Evolutionary conservation across 352 stramenopile genomes (phyloP).

Genomic region (Globisporangium sylvaticum): DNA sequence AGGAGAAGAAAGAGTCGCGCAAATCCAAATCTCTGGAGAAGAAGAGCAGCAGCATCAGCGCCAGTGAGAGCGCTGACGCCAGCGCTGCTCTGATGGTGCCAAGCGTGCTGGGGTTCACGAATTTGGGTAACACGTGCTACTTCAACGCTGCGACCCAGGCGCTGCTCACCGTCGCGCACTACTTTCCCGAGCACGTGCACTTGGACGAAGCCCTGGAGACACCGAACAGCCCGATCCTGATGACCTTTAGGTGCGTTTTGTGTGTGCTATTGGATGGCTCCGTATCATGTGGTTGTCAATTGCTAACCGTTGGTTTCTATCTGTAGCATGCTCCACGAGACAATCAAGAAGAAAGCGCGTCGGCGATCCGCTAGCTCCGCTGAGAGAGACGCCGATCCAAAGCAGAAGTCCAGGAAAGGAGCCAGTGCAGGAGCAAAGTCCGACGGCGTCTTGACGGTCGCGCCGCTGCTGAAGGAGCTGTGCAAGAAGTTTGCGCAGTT

Average conservation of each 20-base stretch:
- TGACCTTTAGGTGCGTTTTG: constrained; percentile 49
- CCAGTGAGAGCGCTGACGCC: neutral
- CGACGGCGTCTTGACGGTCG: constrained; percentile 45
- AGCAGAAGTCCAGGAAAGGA: constrained; percentile 20
- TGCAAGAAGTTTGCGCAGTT: constrained; percentile 91
- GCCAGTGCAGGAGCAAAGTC: constrained; percentile 20
- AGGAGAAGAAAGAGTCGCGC: constrained; percentile 1
- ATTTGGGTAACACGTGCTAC: constrained; percentile 94
- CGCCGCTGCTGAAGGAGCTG: constrained; percentile 59
- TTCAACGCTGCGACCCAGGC: constrained; percentile 89
- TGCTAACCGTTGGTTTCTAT: neutral
- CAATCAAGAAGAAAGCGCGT: constrained; percentile 47
- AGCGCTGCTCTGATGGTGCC: neutral
- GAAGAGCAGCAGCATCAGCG: neutral
- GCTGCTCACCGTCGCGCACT: constrained; percentile 87
- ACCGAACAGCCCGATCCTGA: constrained; percentile 88
- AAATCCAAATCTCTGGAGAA: constrained; percentile 1
- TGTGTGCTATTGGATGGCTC: neutral
- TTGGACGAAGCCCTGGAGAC: constrained; percentile 46
- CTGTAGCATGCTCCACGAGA: constrained; percentile 52
- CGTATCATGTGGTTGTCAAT: neutral
- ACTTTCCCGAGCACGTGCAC: constrained; percentile 50
- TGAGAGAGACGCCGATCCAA: constrained; percentile 17
- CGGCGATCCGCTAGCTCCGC: constrained; percentile 12
- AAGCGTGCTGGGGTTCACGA: constrained; percentile 69